These are phyloP conservation scores for Capsella rubella DNA, from an alignment of 441 rosid genomes.

Conservation along the genomic window DNA sequence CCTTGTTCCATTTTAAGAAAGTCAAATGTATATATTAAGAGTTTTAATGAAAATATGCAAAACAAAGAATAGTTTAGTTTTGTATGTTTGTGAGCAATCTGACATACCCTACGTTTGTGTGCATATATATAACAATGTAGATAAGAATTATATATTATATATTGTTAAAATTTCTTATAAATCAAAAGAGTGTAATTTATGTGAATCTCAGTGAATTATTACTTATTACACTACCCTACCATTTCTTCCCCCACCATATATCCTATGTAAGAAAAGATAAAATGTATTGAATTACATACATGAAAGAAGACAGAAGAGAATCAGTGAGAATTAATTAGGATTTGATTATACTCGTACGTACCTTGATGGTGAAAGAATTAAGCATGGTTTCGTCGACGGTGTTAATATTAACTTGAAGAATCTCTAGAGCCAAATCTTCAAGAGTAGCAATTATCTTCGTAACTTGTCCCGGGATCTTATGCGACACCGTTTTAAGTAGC, in stretches of 20 bases:
- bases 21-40: slow-evolving; percentile 1
- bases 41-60: slow-evolving; percentile 8
- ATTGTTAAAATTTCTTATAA: slow-evolving; percentile 11
- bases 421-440: slow-evolving; percentile 83
- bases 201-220: slow-evolving; percentile 34
- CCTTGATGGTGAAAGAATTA: slow-evolving; percentile 97
- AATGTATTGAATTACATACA: neutral
- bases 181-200: slow-evolving; percentile 16
- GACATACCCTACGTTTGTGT: slow-evolving; percentile 32
- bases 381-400: slow-evolving; percentile 79
- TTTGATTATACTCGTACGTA: slow-evolving; percentile 42
- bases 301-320: no score
- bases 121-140: slow-evolving; percentile 32
- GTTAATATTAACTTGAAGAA: slow-evolving; percentile 66
- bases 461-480: slow-evolving; percentile 81
- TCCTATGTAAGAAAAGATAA: slow-evolving; percentile 20
- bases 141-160: slow-evolving; percentile 29
- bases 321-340: slow-evolving; percentile 21
- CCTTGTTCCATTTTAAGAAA: neutral
- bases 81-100: slow-evolving; percentile 40
- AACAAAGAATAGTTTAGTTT: slow-evolving; percentile 36
- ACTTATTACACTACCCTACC: slow-evolving; percentile 43
- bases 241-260: slow-evolving; percentile 22
- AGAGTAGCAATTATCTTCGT: slow-evolving; percentile 75
- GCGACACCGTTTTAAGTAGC: slow-evolving; percentile 77